Evolutionary conservation across 164 flowering plant genomes (phyloP).

Genomic region (Aristolochia californica): DNA sequence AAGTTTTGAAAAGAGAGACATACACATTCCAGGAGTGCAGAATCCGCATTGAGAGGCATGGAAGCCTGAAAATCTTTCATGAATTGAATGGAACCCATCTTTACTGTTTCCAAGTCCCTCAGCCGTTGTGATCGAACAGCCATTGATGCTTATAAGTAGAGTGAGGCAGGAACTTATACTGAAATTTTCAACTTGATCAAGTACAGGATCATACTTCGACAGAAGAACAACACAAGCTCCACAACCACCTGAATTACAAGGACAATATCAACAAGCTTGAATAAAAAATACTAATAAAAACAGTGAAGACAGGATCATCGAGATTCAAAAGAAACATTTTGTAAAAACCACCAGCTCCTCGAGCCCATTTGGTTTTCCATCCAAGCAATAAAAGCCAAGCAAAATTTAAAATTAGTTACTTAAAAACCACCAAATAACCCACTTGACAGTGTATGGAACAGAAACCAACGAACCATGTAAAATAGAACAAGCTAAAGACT

Average conservation of each 20-base stretch:
- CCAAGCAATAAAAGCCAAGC: too few relatives aligned
- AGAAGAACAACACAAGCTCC: constrained; percentile 87
- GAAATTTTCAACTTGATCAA: constrained; percentile 51
- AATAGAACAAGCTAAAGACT: too few relatives aligned
- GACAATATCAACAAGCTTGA: neutral
- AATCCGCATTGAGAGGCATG: constrained; percentile 97
- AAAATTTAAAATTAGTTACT: too few relatives aligned
- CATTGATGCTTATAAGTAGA: constrained; percentile 65
- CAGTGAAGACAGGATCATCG: too few relatives aligned
- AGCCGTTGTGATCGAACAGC: constrained; percentile 71
- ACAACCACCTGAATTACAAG: constrained; percentile 66
- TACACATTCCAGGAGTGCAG: constrained; percentile 95
- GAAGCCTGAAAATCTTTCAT: constrained; percentile 71
- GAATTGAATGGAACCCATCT: constrained; percentile 81
- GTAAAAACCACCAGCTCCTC: neutral
- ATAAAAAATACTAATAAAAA: too few relatives aligned
- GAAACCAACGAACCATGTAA: too few relatives aligned
- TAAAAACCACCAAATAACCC: too few relatives aligned
- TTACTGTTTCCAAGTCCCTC: constrained; percentile 83
- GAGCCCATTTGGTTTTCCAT: too few relatives aligned
- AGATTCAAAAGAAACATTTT: neutral
- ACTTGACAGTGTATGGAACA: too few relatives aligned
- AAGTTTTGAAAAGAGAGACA: constrained; percentile 72
- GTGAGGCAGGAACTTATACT: constrained; percentile 81
- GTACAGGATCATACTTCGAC: constrained; percentile 61